Conservation (phyloP, 1,139 yeast genomes). For the Suhomyces maxii region DNA sequence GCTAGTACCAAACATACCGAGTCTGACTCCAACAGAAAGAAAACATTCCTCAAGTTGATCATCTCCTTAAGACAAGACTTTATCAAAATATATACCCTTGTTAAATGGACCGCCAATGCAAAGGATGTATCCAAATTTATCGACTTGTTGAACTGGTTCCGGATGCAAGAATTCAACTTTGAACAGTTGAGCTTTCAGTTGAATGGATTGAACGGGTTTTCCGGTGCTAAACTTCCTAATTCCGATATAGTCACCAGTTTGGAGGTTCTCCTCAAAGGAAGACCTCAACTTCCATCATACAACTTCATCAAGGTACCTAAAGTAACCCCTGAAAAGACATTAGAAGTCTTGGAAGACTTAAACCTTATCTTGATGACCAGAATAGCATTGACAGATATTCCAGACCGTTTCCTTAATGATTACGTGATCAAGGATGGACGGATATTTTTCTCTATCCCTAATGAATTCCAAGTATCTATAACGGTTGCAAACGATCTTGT, state of each 20-base stretch:
- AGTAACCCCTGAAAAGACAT: conserved; percentile 56
- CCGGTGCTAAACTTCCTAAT: conserved; percentile 87
- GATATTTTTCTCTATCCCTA: conserved; percentile 61
- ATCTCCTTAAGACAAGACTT: conserved; percentile 78
- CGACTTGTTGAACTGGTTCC: conserved; percentile 83
- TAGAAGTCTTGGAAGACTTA: conserved; percentile 65
- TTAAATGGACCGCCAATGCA: conserved; percentile 81
- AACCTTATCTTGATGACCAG: conserved; percentile 74
- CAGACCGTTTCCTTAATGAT: conserved; percentile 54
- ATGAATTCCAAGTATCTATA: conserved; percentile 69
- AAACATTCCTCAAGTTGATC: conserved; percentile 63
- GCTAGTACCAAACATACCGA: conserved; percentile 35
- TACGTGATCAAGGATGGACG: conserved; percentile 76
- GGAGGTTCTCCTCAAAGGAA: conserved; percentile 76
- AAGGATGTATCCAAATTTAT: conserved; percentile 71
- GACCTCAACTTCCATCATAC: conserved; percentile 74
- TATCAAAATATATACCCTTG: conserved; percentile 76
- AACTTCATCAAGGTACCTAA: conserved; percentile 53
- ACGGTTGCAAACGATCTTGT: conserved; percentile 55
- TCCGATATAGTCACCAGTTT: conserved; percentile 86
- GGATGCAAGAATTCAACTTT: conserved; percentile 70
- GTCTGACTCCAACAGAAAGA: conserved; percentile 63
- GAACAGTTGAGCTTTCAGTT: conserved; percentile 57
- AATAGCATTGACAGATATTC: conserved; percentile 68
- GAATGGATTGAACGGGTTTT: conserved; percentile 59